Base-by-base conservation (phyloP, 208 protist genomes). In the Leishmania amazonensis region DNA sequence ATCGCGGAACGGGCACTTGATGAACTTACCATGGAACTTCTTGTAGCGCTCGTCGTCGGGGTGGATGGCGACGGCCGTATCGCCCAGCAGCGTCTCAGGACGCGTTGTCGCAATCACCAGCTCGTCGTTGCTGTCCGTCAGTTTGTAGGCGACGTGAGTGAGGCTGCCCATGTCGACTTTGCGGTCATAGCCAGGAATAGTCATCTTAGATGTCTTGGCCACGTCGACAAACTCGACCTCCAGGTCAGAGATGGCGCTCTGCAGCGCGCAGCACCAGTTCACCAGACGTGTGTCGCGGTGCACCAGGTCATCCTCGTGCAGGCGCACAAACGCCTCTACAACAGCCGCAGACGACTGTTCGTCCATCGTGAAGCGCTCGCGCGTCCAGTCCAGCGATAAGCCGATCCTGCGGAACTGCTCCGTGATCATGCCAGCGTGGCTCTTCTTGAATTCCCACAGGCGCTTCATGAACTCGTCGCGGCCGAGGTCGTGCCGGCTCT, bases 311-410 rank as follows among this genome's bases (percentile, higher is more conserved):
- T 99, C 91, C 64, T 99, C 94, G 89, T 99, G 96, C 75, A 99
- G 85, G 60, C 90, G 86, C 47, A 99, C 91, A 89, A 99, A 99
- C 0, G 98, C 98, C 84, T 99, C 98, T 13, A 90, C 85, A 40
- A 99, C 99, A 62, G 99, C 98, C n/a, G 80, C 68, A 11, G 89
- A 92, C 57, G 93, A 97, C 64, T 90, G 84, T 71, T 94, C 90
- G 91, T 99, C 99, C 97, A 99, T 99, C 17, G 99, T 99, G 90
- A 99, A 99, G 68, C 93, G 96, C 85, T 99, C 97, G 24, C 99
- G 90, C 0, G 88, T 88, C 99, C 99, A 99, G 90, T 99, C 99
- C 6, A 99, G 78, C 47, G 98, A 99, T n/a, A 99, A 89, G 42
- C 99, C 99, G 51, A 99, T 93, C 31, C 87, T 81, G 45, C 95